phyloP scores from a whole-genome alignment of 108 stramenopile species.

The Skeletonema costatum region DNA sequence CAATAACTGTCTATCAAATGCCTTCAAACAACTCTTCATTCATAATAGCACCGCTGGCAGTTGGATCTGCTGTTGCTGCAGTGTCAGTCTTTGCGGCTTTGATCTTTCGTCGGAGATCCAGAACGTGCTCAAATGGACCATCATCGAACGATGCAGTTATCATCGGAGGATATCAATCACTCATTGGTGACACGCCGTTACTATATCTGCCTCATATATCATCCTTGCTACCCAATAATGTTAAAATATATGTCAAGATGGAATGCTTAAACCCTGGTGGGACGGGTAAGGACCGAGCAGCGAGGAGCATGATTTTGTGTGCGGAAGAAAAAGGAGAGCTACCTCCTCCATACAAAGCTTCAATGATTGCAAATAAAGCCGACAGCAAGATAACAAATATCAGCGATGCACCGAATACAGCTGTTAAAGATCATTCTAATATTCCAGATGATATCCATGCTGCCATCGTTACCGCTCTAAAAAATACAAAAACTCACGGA shows the following conservation, averaged over 20 bases:
- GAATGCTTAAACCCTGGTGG: constrained; percentile 87
- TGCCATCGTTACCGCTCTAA: constrained; percentile 56
- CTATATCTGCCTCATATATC: constrained; percentile 42
- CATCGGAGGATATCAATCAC: constrained; percentile 50
- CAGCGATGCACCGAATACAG: neutral
- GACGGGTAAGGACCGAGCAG: constrained; percentile 95
- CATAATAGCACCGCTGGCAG: neutral
- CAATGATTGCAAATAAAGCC: neutral
- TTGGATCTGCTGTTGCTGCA: neutral
- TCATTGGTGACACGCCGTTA: constrained; percentile 62
- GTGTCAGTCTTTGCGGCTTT: neutral
- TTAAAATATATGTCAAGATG: constrained; percentile 79
- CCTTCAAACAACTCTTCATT: neutral
- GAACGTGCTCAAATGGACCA: neutral
- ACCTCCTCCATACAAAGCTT: constrained; percentile 42
- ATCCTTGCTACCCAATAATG: constrained; percentile 35
- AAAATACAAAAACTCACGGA: constrained; percentile 63
- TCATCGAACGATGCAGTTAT: neutral
- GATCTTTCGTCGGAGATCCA: neutral
- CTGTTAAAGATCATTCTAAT: neutral
- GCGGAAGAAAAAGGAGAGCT: constrained; percentile 69
- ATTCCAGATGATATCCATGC: constrained; percentile 30
- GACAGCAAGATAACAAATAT: neutral
- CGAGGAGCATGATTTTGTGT: constrained; percentile 78
- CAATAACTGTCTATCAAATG: neutral